Percentiles rank a stretch among this genome's conserved stretches.
phyloP scores from a whole-genome alignment of 2,329 filamentous ascomycete species.

The Apiospora arundinis region DNA sequence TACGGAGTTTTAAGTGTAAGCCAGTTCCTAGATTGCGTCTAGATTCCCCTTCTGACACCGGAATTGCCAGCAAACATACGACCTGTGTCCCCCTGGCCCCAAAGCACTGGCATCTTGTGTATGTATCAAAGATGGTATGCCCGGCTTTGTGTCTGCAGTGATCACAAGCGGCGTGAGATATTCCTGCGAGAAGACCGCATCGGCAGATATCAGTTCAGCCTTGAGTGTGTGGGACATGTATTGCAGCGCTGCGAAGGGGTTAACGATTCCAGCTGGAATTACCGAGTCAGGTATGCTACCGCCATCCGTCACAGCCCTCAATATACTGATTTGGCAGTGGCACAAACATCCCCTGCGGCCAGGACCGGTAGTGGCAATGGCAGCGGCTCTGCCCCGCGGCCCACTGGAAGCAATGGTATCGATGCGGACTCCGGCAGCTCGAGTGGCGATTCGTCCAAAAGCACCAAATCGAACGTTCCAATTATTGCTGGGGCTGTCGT shows the following conservation, averaged over 20 bases:
- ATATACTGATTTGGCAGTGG: constrained; percentile 28
- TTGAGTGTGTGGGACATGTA: constrained; percentile 53
- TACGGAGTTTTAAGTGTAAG: constrained; percentile 49
- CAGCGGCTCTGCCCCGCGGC: constrained; percentile 27
- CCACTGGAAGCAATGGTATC: constrained; percentile 23
- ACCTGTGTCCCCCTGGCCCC: constrained; percentile 53
- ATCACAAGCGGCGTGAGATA: constrained; percentile 53
- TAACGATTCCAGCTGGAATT: constrained; percentile 48
- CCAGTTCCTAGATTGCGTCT: neutral
- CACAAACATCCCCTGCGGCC: constrained; percentile 31
- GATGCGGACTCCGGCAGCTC: constrained; percentile 39
- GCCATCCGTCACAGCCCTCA: neutral
- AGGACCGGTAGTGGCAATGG: constrained; percentile 23
- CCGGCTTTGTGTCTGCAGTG: constrained; percentile 46
- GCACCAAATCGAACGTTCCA: constrained; percentile 30
- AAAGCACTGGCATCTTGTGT: constrained; percentile 58
- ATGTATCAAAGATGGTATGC: constrained; percentile 57
- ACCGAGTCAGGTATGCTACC: constrained; percentile 43
- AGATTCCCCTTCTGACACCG: neutral
- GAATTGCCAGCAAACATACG: constrained; percentile 42
- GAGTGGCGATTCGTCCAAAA: constrained; percentile 32
- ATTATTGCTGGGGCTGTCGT: constrained; percentile 42
- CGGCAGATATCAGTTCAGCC: constrained; percentile 53
- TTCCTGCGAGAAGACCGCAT: constrained; percentile 51
- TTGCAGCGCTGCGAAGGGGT: constrained; percentile 54